phyloP scores from a whole-genome alignment of 805 yeast genomes.

The Teunomyces pallodes region DNA sequence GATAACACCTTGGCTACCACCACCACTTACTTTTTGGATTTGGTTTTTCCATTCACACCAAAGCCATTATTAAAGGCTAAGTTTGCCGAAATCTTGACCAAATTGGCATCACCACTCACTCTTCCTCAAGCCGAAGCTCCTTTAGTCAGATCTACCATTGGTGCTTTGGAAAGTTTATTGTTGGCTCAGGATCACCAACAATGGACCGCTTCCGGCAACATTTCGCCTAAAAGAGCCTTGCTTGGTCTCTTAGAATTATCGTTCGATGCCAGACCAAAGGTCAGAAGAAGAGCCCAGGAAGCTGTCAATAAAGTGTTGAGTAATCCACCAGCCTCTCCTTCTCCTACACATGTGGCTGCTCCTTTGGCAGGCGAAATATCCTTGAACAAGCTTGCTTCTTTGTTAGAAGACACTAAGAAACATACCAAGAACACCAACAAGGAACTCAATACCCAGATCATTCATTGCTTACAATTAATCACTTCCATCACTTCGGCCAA shows the following conservation, averaged over 20 bases:
- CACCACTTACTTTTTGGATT: conserved; percentile 76
- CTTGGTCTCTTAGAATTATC: conserved; percentile 75
- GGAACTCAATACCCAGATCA: conserved; percentile 55
- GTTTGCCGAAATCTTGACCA: conserved; percentile 73
- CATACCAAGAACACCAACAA: conserved; percentile 39
- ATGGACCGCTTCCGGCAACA: conserved; percentile 61
- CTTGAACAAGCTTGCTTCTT: conserved; percentile 49
- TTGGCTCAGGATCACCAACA: conserved; percentile 75
- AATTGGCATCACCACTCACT: conserved; percentile 78
- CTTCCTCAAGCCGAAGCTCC: conserved; percentile 73
- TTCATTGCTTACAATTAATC: conserved; percentile 78
- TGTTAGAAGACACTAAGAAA: conserved; percentile 35
- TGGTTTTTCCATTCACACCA: conserved; percentile 74
- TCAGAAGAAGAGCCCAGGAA: conserved; percentile 91
- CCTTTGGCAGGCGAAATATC: conserved; percentile 65
- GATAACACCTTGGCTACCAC: conserved; percentile 69
- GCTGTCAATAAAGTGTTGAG: conserved; percentile 65
- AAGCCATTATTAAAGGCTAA: conserved; percentile 65
- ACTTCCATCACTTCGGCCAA: conserved; percentile 65
- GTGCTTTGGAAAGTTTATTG: conserved; percentile 76
- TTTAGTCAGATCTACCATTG: conserved; percentile 76
- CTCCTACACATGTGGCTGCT: conserved; percentile 77
- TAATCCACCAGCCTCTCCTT: conserved; percentile 74
- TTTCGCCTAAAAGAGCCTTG: conserved; percentile 80
- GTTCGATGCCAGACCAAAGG: conserved; percentile 89